Percentiles rank a stretch among this genome's conserved stretches.
phyloP scores from a whole-genome alignment of 129 eudicot species.

The Escallonia rubra region DNA sequence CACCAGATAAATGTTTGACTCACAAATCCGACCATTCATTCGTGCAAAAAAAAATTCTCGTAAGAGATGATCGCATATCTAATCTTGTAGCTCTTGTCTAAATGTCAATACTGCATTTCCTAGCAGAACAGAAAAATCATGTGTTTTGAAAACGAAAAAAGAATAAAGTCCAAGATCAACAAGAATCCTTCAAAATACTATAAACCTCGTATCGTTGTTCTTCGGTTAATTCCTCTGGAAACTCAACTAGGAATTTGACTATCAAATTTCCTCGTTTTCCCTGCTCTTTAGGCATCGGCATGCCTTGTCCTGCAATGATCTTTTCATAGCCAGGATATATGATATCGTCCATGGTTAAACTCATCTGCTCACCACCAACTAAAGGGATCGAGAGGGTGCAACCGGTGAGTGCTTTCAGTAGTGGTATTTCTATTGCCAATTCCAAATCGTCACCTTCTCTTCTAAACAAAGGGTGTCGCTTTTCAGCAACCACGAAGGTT shows the following conservation, averaged over 20 bases:
- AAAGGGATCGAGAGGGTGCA: constrained; percentile 47
- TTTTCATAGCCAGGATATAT: constrained; percentile 49
- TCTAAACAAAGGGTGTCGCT: constrained; percentile 38
- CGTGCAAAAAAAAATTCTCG: too few species aligned
- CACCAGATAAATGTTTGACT: too few species aligned
- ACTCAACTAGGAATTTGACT: constrained; percentile 41
- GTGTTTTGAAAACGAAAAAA: not conserved
- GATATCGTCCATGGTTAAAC: constrained; percentile 36
- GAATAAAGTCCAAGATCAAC: constrained; percentile 10
- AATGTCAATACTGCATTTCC: too few species aligned
- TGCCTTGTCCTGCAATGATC: constrained; percentile 55
- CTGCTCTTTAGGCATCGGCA: constrained; percentile 43
- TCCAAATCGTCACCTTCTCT: constrained; percentile 62
- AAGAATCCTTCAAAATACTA: constrained; percentile 37
- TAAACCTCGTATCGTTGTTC: constrained; percentile 38
- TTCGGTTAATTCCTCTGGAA: constrained; percentile 43
- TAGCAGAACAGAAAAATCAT: too few species aligned
- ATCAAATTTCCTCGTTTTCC: constrained; percentile 54
- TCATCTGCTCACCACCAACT: constrained; percentile 31
- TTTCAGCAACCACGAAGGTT: constrained; percentile 42
- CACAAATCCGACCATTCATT: too few species aligned
- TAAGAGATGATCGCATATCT: too few species aligned
- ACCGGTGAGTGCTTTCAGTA: constrained; percentile 61
- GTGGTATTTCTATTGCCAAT: constrained; percentile 36
- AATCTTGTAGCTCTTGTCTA: too few species aligned